These are phyloP conservation scores for Globisporangium ultimum DNA, from an alignment of 352 stramenopile species.

Conservation along the genomic window DNA sequence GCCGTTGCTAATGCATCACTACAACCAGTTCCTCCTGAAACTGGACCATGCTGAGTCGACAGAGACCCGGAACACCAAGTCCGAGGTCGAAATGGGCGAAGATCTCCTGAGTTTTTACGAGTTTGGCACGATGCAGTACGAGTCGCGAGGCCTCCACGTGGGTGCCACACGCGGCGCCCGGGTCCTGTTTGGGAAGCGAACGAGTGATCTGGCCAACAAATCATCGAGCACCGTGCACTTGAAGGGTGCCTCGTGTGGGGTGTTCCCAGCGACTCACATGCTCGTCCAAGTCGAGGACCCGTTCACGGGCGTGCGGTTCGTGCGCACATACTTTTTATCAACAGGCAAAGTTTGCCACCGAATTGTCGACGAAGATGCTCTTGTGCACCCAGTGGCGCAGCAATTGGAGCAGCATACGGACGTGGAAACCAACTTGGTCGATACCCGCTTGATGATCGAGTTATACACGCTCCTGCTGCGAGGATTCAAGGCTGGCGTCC, in stretches of 20 bases:
- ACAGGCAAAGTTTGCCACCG: conserved; percentile 45
- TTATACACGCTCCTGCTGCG: conserved; percentile 37
- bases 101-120: conserved; percentile 77
- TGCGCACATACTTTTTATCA: conserved; percentile 65
- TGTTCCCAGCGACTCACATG: conserved; percentile 53
- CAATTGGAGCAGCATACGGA: conserved; percentile 15
- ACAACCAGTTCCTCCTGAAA: conserved; percentile 62
- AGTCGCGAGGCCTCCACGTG: conserved; percentile 29
- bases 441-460: conserved; percentile 33
- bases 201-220: conserved; percentile 19
- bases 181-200: conserved; percentile 62
- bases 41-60: conserved; percentile 60
- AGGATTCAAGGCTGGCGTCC: conserved; percentile 27
- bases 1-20: conserved; percentile 55
- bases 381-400: conserved; percentile 29
- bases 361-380: conserved; percentile 60
- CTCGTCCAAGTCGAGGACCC: conserved; percentile 67
- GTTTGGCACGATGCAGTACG: conserved; percentile 73
- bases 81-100: conserved; percentile 57
- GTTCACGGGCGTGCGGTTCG: conserved; percentile 60
- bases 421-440: conserved; percentile 5
- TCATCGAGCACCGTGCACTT: conserved; percentile 38
- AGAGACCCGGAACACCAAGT: conserved; percentile 28
- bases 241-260: conserved; percentile 10
- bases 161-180: conserved; percentile 35